Percentiles rank a stretch among this genome's conserved stretches.
These are phyloP conservation scores for Cryphonectria parasitica DNA, from an alignment of 2,329 filamentous ascomycete species.

Conservation along the genomic window DNA sequence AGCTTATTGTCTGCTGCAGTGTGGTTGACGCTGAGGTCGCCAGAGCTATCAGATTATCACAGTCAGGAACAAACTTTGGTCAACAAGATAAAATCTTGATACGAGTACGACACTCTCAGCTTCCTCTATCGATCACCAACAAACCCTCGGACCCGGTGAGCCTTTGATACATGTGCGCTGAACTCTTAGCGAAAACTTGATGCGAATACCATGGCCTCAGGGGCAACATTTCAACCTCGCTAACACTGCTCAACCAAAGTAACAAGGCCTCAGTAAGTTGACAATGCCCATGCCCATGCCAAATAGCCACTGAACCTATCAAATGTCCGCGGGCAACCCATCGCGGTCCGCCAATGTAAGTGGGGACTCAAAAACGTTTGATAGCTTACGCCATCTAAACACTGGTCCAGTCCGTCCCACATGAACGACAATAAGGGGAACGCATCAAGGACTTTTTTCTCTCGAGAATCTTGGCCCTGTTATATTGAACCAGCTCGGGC, in stretches of 20 bases:
- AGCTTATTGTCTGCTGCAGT: not conserved
- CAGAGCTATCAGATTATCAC: not conserved
- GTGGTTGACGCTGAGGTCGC: not conserved
- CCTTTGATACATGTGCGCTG: not conserved
- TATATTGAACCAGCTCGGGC: not conserved
- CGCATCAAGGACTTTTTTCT: not conserved
- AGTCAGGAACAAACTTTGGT: not conserved
- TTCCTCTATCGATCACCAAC: not conserved
- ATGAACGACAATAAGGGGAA: not conserved
- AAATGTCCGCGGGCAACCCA: not conserved
- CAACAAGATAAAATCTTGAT: not conserved
- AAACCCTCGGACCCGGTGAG: not conserved
- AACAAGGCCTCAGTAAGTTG: not conserved
- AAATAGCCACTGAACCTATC: not conserved
- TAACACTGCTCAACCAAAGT: not conserved
- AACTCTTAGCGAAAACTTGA: not conserved
- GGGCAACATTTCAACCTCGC: not conserved
- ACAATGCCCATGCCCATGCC: not conserved
- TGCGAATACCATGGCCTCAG: not conserved
- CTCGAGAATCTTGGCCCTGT: not conserved
- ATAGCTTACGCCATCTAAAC: not conserved
- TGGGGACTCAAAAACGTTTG: not conserved
- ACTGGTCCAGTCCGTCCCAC: not conserved
- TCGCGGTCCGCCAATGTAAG: not conserved
- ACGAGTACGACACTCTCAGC: not conserved